These are phyloP conservation scores for Penicillium italicum DNA, from an alignment of 2,329 filamentous ascomycete genomes.

Conservation along the genomic window DNA sequence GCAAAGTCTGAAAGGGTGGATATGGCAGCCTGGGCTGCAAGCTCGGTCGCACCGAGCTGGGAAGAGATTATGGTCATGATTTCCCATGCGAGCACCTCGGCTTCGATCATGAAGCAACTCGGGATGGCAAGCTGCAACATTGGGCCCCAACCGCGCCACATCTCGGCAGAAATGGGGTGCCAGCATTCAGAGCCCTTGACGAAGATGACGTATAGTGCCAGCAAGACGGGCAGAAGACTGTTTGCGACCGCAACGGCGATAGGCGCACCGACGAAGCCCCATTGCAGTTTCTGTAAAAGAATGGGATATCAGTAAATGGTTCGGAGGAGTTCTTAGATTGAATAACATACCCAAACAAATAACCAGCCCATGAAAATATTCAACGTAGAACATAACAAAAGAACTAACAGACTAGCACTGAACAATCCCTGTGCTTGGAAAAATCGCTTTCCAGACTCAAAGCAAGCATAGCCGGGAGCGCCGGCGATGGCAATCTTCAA, in stretches of 20 bases:
- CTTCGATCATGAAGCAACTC: conserved; percentile 84
- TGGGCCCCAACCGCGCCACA: conserved; percentile 67
- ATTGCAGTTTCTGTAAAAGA: conserved; percentile 41
- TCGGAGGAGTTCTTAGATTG: neutral
- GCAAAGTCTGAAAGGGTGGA: conserved; percentile 70
- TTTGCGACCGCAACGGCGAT: conserved; percentile 70
- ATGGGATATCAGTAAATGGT: neutral
- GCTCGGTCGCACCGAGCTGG: conserved; percentile 68
- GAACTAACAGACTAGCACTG: conserved; percentile 70
- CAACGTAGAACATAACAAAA: conserved; percentile 73
- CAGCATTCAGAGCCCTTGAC: conserved; percentile 69
- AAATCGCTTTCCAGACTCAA: conserved; percentile 75
- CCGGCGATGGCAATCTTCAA: conserved; percentile 64
- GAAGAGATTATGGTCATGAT: conserved; percentile 73
- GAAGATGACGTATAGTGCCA: conserved; percentile 68
- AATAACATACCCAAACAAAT: conserved; percentile 61
- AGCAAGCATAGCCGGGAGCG: conserved; percentile 67
- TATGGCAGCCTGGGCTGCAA: conserved; percentile 81
- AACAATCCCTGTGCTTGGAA: conserved; percentile 80
- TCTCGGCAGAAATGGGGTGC: conserved; percentile 66
- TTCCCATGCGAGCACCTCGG: conserved; percentile 86
- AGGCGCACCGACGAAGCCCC: conserved; percentile 71
- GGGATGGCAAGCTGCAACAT: conserved; percentile 83
- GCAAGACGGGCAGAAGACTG: conserved; percentile 63
- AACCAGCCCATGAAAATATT: conserved; percentile 74